Evolutionary conservation across 345 rosid species (phyloP), one percentile per base, ranked within the genome.

Genomic region (Cardamine chenopodiifolia): DNA sequence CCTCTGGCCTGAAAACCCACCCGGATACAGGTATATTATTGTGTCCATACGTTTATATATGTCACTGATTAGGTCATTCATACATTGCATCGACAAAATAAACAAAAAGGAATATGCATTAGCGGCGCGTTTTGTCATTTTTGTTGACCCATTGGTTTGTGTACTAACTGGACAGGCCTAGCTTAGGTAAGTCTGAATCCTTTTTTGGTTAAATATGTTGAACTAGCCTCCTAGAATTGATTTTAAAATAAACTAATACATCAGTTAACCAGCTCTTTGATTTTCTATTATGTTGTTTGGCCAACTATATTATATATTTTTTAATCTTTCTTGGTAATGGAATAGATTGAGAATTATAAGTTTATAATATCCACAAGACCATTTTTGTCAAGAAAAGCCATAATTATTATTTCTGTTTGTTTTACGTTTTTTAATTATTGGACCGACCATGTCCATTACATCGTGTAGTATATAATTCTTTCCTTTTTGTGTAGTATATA

Each of bases 1-100:
- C 54, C 73, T 58, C 6, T 91, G 93, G 95, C 91, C 95, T 8
- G n/a, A 77, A 1, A 85, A 86, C 45, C 95, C 93, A 26, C 79
- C 89, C 5, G 19, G 29, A 42, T 91, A 86, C 53, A 85, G 88
- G 87, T 85, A 28, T 40, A 1, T 40, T 40, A 40, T 13, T 40
- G 7, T 13, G 11, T 13, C 0, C 44, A 40, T 39, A 39, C 44
- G 44, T 39, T 40, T 13, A 40, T 13, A 40, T 4, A 62, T 73
- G 58, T 73, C 71, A 73, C 56, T 73, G 65, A 65, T 64, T 73
- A 73, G 28, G 35, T 72, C 70, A 73, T 61, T 23, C 62, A 35
- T 53, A 44, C 64, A 73, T 52, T 42, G 47, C 65, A 64, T 44
- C 9, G 45, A 45, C 28, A 73, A 29, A n/a, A 55, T 71, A 37